A percentile compares a stretch with the other conserved stretches of the same genome.
phyloP scores from a whole-genome alignment of 345 rosid genomes.

The Rhodomyrtus tomentosa region DNA sequence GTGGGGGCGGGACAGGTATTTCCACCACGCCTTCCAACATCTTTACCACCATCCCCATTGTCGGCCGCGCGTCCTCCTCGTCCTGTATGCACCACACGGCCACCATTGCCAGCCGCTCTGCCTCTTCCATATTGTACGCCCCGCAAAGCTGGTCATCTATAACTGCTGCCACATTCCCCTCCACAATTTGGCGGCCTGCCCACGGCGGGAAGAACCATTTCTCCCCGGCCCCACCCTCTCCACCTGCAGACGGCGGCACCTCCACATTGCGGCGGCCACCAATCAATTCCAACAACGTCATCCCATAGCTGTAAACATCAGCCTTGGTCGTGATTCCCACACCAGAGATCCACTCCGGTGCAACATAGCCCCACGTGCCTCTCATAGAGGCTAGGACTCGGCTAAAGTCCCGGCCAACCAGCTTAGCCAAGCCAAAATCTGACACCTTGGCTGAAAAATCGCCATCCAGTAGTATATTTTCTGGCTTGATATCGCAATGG shows the following conservation, averaged over 20 bases:
- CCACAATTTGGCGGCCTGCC: slow-evolving; percentile 63
- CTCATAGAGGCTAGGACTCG: slow-evolving; percentile 77
- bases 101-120: slow-evolving; percentile 42
- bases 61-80: slow-evolving; percentile 51
- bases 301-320: slow-evolving; percentile 84
- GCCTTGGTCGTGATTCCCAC: slow-evolving; percentile 75
- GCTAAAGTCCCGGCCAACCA: slow-evolving; percentile 77
- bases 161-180: slow-evolving; percentile 38
- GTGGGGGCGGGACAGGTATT: slow-evolving; percentile 53
- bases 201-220: slow-evolving; percentile 91
- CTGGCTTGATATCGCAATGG: slow-evolving; percentile 87
- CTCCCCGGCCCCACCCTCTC: slow-evolving; percentile 16
- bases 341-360: slow-evolving; percentile 91
- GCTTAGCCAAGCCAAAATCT: slow-evolving; percentile 87
- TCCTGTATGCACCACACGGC: slow-evolving; percentile 83
- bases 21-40: slow-evolving; percentile 69
- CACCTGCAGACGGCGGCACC: slow-evolving; percentile 16
- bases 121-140: slow-evolving; percentile 39
- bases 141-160: slow-evolving; percentile 33
- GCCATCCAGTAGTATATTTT: slow-evolving; percentile 63
- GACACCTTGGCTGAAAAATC: slow-evolving; percentile 71
- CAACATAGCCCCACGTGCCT: slow-evolving; percentile 91
- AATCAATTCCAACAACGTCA: slow-evolving; percentile 70
- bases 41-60: slow-evolving; percentile 58
- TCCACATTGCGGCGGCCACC: slow-evolving; percentile 69